These are phyloP conservation scores for Phaffia tasmanica DNA, from an alignment of 768 basidiomycete genomes.

Conservation along the genomic window DNA sequence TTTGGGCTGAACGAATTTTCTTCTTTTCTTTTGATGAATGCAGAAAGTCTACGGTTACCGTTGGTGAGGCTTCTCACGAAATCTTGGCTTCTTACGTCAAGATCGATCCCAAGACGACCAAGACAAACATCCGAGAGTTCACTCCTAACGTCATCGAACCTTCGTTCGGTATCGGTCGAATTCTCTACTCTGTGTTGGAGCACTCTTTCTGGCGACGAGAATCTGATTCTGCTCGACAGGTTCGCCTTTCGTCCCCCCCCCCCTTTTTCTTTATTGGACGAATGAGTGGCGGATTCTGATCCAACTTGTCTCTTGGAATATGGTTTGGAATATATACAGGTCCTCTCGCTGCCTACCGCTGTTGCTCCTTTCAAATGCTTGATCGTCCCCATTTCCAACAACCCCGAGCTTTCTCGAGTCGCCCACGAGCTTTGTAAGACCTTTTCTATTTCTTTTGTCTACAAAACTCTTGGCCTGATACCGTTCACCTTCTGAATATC, in stretches of 20 bases:
- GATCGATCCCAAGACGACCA: conserved; percentile 72
- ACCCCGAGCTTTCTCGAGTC: conserved; percentile 70
- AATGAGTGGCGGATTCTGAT: conserved; percentile 1
- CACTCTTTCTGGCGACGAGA: conserved; percentile 94
- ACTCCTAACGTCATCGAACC: conserved; percentile 98
- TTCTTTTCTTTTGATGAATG: conserved; percentile 30
- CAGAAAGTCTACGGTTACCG: conserved; percentile 42
- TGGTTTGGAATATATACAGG: conserved; percentile 42
- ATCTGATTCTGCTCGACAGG: conserved; percentile 78
- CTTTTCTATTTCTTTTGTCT: conserved; percentile 5
- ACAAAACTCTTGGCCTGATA: no score
- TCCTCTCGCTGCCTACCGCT: conserved; percentile 75
- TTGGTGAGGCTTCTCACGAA: conserved; percentile 56
- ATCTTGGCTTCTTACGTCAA: conserved; percentile 63
- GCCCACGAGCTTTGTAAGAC: conserved; percentile 81
- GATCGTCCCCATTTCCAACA: conserved; percentile 84
- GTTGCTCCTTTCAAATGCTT: conserved; percentile 95
- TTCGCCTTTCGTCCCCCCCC: conserved; percentile 41
- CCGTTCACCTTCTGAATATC: neutral
- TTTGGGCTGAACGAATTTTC: conserved; percentile 9
- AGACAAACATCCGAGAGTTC: conserved; percentile 85
- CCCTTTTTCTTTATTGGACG: conserved; percentile 6
- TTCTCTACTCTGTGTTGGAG: conserved; percentile 84
- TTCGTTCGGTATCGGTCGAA: conserved; percentile 93
- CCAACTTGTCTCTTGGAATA: conserved; percentile 6